A percentile compares a stretch with the other conserved stretches of the same genome.
These are phyloP conservation scores for Lagerstroemia speciosa DNA, from an alignment of 345 rosid genomes.

Conservation along the genomic window DNA sequence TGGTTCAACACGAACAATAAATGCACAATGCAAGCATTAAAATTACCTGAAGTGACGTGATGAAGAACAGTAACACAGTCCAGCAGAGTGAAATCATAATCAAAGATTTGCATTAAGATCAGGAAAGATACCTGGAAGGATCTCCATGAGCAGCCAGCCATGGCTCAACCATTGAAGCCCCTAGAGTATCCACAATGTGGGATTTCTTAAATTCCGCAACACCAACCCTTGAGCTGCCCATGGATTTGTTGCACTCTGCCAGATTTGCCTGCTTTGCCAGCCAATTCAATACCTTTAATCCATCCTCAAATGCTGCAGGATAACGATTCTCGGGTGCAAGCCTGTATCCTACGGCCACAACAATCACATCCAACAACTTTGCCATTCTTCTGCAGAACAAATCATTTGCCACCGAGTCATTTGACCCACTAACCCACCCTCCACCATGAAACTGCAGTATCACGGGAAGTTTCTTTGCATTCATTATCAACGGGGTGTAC, in stretches of 20 bases:
- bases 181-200: conserved; percentile 72
- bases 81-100: neutral
- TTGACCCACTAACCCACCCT: conserved; percentile 92
- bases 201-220: conserved; percentile 58
- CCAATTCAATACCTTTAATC: conserved; percentile 77
- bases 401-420: conserved; percentile 86
- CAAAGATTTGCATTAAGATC: neutral
- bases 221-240: conserved; percentile 37
- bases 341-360: conserved; percentile 87
- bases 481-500: conserved; percentile 44
- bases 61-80: neutral
- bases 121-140: conserved; percentile 59
- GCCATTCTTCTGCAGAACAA: conserved; percentile 67
- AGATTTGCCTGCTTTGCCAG: conserved; percentile 92
- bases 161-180: conserved; percentile 90
- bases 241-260: conserved; percentile 70
- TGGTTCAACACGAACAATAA: neutral
- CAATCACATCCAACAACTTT: conserved; percentile 72
- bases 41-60: neutral
- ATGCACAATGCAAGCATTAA: neutral
- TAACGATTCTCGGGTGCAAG: conserved; percentile 82
- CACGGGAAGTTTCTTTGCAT: conserved; percentile 50
- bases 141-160: conserved; percentile 96
- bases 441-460: conserved; percentile 95
- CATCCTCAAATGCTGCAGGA: conserved; percentile 87